Conservation (phyloP, 495 filamentous ascomycete genomes). For the Aspergillus sclerotiicarbonarius region DNA sequence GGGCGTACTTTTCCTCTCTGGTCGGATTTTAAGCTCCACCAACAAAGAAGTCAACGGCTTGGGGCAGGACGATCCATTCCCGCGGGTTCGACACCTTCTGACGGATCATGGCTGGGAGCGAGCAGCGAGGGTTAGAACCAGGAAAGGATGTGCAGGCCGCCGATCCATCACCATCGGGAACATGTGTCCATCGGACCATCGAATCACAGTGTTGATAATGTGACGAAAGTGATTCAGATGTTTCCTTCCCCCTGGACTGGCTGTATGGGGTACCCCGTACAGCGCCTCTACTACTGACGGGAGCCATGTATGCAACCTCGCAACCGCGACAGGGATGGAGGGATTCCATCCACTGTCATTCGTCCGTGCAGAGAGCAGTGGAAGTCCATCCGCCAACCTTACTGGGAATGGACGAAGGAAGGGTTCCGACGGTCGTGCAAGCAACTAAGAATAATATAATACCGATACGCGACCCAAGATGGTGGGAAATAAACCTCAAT, state of each 20-base stretch:
- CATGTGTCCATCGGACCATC: slow-evolving; percentile 6
- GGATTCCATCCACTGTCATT: not conserved
- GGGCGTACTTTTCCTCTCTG: not conserved
- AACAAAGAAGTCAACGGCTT: slow-evolving; percentile 19
- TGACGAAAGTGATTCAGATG: slow-evolving; percentile 5
- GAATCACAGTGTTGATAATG: slow-evolving; percentile 11
- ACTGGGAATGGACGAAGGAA: not conserved
- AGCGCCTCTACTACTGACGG: not conserved
- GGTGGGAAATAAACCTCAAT: slow-evolving; percentile 19
- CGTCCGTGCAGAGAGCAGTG: not conserved
- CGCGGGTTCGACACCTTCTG: slow-evolving; percentile 26
- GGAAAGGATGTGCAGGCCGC: slow-evolving; percentile 27
- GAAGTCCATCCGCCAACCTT: not conserved
- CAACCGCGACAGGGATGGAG: not conserved
- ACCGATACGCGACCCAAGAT: slow-evolving; percentile 13
- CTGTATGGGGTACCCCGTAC: not conserved
- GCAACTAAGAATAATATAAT: not conserved
- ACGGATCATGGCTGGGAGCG: slow-evolving; percentile 24
- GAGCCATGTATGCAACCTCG: not conserved
- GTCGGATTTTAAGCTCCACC: slow-evolving; percentile 9
- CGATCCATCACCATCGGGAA: slow-evolving; percentile 28
- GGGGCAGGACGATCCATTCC: slow-evolving; percentile 35
- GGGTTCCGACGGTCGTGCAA: not conserved
- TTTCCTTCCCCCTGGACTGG: not conserved
- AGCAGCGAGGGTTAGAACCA: slow-evolving; percentile 27